Conservation (phyloP, 2,329 filamentous ascomycete species). For the Bipolaris bicolor region DNA sequence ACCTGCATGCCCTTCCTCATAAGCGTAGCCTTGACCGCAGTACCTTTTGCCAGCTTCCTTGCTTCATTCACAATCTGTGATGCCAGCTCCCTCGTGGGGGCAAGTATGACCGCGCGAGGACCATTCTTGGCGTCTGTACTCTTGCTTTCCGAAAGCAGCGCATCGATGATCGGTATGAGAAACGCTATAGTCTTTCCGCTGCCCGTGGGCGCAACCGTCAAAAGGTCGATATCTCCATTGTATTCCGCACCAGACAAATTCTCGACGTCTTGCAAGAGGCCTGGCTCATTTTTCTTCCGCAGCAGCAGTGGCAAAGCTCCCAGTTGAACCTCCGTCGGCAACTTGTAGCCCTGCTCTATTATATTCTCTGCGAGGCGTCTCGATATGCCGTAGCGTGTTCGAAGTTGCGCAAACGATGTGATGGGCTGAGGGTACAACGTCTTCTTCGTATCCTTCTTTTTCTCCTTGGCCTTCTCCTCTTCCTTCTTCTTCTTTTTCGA, state of each 20-base stretch:
- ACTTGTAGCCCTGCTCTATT: conserved; percentile 78
- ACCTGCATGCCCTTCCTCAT: conserved; percentile 87
- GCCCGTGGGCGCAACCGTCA: conserved; percentile 91
- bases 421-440: conserved; percentile 81
- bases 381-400: conserved; percentile 74
- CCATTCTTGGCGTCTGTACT: conserved; percentile 24
- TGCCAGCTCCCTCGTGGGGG: conserved; percentile 59
- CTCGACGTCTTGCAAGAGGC: conserved; percentile 49
- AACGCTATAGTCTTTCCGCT: conserved; percentile 97
- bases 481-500: conserved; percentile 60
- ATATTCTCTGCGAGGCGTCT: conserved; percentile 78
- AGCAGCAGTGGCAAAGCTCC: conserved; percentile 82
- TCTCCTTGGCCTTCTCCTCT: conserved; percentile 45
- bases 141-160: conserved; percentile 57
- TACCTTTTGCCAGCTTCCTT: conserved; percentile 77
- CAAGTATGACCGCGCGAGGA: conserved; percentile 54
- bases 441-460: conserved; percentile 61
- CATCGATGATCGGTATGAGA: conserved; percentile 82
- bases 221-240: conserved; percentile 68
- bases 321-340: conserved; percentile 94
- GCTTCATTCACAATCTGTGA: conserved; percentile 69
- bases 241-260: conserved; percentile 28
- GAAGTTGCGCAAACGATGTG: conserved; percentile 75
- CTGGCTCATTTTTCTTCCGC: conserved; percentile 45
- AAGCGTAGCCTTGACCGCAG: conserved; percentile 76